Conservation (phyloP, 805 yeast genomes). For the Sugiyamaella boreocaroliniensis region DNA sequence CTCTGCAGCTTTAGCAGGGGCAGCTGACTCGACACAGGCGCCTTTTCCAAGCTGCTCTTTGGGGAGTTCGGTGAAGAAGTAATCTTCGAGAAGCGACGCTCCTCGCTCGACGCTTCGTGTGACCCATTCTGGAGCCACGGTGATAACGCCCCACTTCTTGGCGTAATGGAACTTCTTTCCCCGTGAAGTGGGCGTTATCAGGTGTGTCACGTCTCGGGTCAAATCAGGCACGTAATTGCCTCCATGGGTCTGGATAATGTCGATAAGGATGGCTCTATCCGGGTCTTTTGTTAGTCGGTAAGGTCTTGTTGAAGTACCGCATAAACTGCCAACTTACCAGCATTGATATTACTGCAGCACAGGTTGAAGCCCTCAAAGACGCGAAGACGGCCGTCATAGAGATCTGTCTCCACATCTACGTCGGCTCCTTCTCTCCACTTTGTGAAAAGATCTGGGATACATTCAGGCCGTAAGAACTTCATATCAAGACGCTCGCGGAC, state of each 20-base stretch:
- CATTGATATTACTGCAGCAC: slow-evolving; percentile 34
- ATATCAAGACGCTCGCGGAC: slow-evolving; percentile 44
- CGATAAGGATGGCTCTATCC: slow-evolving; percentile 20
- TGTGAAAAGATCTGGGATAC: slow-evolving; percentile 40
- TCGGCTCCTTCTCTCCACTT: slow-evolving; percentile 48
- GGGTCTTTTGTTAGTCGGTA: slow-evolving; percentile 13
- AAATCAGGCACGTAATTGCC: slow-evolving; percentile 29
- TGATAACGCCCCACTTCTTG: slow-evolving; percentile 33
- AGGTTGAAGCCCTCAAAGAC: slow-evolving; percentile 31
- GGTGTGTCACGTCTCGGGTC: slow-evolving; percentile 23
- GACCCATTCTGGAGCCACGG: slow-evolving; percentile 42
- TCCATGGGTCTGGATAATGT: slow-evolving; percentile 29
- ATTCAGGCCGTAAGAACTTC: slow-evolving; percentile 43
- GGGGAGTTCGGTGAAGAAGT: slow-evolving; percentile 28
- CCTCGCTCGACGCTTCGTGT: slow-evolving; percentile 35
- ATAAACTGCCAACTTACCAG: not conserved
- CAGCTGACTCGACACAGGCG: slow-evolving; percentile 22
- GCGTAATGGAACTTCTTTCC: slow-evolving; percentile 37
- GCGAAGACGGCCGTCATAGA: slow-evolving; percentile 18
- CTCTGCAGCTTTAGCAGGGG: slow-evolving; percentile 23
- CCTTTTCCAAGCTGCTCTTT: slow-evolving; percentile 30
- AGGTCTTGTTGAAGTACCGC: too few species aligned
- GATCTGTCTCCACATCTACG: slow-evolving; percentile 23
- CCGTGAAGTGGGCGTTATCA: slow-evolving; percentile 25
- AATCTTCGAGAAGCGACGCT: slow-evolving; percentile 36